These are phyloP conservation scores for Platanus orientalis DNA, from an alignment of 164 flowering plant species.

Conservation along the genomic window DNA sequence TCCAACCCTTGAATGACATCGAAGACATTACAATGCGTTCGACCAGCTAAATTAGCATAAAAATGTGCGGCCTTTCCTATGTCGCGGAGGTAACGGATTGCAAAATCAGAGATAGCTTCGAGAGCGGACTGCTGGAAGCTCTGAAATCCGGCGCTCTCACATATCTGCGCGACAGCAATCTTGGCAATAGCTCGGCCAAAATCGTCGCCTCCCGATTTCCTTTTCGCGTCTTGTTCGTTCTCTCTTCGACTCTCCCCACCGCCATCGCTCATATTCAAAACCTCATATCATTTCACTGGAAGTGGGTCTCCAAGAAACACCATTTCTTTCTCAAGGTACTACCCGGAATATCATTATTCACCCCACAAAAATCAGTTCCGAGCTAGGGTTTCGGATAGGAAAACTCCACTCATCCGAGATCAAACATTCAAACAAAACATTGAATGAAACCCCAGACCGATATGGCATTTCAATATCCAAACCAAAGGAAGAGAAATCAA, in stretches of 20 bases:
- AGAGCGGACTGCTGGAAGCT: conserved; percentile 69
- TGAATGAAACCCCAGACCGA: conserved; percentile 6
- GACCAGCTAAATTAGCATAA: conserved; percentile 55
- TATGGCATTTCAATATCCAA: conserved; percentile 10
- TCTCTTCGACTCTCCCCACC: conserved; percentile 40
- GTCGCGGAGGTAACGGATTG: conserved; percentile 43
- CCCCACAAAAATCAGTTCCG: neutral
- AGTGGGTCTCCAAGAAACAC: conserved; percentile 3
- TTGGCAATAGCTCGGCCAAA: conserved; percentile 55
- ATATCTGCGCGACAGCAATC: conserved; percentile 71
- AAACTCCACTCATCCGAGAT: conserved; percentile 5
- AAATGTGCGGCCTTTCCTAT: conserved; percentile 51
- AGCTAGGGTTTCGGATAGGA: neutral
- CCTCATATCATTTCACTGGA: conserved; percentile 32
- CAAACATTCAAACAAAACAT: neutral
- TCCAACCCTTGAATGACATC: conserved; percentile 76
- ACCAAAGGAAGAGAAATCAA: neutral
- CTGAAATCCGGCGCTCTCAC: conserved; percentile 73
- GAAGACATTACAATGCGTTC: conserved; percentile 59
- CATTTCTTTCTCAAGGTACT: neutral
- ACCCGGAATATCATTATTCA: conserved; percentile 3
- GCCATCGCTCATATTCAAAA: conserved; percentile 52
- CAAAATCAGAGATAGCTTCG: conserved; percentile 53
- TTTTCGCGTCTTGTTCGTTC: conserved; percentile 11
- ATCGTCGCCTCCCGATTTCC: conserved; percentile 30